phyloP scores from a whole-genome alignment of 2,329 filamentous ascomycete species.

The Gaeumannomyces sp. region DNA sequence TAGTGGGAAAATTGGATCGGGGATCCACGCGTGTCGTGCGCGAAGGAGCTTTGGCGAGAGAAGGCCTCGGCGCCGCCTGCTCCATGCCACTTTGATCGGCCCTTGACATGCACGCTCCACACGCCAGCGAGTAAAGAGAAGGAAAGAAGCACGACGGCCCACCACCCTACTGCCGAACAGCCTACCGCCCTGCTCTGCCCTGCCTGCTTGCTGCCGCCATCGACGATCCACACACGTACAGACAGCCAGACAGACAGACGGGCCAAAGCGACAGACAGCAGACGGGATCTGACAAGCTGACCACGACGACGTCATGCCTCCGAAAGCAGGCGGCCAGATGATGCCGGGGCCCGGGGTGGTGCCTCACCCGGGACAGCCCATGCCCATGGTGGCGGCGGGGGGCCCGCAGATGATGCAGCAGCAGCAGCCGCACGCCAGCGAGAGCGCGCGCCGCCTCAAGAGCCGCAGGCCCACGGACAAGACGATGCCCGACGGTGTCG shows the following conservation, averaged over 20 bases:
- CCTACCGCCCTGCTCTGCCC: not conserved
- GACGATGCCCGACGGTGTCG: constrained; percentile 85
- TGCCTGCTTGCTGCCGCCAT: not conserved
- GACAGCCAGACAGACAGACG: not conserved
- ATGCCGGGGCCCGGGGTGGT: not conserved
- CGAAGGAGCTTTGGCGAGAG: not conserved
- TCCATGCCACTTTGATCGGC: not conserved
- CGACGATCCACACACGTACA: not conserved
- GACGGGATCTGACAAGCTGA: not conserved
- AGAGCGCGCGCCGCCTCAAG: constrained; percentile 64
- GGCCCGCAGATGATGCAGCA: constrained; percentile 42
- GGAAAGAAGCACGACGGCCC: not conserved
- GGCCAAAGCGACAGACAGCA: not conserved
- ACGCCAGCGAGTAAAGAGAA: not conserved
- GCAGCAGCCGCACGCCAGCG: constrained; percentile 42
- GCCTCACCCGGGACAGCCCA: constrained; percentile 1
- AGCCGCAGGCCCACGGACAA: constrained; percentile 91
- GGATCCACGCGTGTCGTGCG: not conserved
- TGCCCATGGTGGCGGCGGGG: constrained; percentile 2
- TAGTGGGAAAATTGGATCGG: not conserved
- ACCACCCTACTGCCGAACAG: not conserved
- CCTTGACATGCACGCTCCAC: constrained; percentile 1
- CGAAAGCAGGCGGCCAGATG: constrained; percentile 7
- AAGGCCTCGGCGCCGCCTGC: not conserved
- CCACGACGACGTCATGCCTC: constrained; percentile 5